phyloP scores from a whole-genome alignment of 75 land plant species.

The Ceratopteris richardii region DNA sequence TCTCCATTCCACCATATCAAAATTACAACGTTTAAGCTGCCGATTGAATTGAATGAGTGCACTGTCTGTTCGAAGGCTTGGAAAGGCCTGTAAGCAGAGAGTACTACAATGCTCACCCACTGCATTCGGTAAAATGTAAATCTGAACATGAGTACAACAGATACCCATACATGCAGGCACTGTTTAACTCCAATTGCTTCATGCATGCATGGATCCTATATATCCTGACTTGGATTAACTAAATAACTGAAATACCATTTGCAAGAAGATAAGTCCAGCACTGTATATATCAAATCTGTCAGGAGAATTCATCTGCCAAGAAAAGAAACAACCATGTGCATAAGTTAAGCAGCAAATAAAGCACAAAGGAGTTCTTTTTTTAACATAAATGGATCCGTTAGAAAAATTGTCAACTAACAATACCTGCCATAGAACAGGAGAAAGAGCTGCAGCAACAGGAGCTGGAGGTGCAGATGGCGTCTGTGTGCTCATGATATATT shows the following conservation, averaged over 20 bases:
- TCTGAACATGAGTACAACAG: too few species aligned
- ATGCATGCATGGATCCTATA: not conserved
- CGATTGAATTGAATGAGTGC: conserved; percentile 93
- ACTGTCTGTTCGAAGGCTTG: conserved; percentile 70
- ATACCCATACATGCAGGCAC: not conserved
- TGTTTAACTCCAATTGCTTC: not conserved
- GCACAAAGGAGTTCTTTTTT: too few species aligned
- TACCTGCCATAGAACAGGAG: conserved; percentile 98
- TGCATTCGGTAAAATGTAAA: too few species aligned
- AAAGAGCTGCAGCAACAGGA: conserved; percentile 91
- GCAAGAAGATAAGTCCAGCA: conserved; percentile 81
- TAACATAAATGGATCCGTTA: not conserved
- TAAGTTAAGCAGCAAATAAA: too few species aligned
- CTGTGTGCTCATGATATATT: conserved; percentile 99
- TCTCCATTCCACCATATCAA: conserved; percentile 82
- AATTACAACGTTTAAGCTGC: conserved; percentile 77
- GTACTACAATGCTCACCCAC: too few species aligned
- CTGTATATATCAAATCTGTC: conserved; percentile 98
- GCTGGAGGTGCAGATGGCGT: conserved; percentile 97
- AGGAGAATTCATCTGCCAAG: conserved; percentile 80
- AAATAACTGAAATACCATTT: conserved; percentile 53
- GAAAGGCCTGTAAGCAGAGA: conserved; percentile 54
- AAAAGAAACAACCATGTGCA: conserved; percentile 8
- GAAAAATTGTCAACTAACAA: not conserved
- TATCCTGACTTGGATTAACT: too few species aligned